A percentile compares a stretch with the other conserved stretches of the same genome.
phyloP scores from a whole-genome alignment of 1,284 basidiomycete genomes.

The Cutaneotrichosporon spelunceum region DNA sequence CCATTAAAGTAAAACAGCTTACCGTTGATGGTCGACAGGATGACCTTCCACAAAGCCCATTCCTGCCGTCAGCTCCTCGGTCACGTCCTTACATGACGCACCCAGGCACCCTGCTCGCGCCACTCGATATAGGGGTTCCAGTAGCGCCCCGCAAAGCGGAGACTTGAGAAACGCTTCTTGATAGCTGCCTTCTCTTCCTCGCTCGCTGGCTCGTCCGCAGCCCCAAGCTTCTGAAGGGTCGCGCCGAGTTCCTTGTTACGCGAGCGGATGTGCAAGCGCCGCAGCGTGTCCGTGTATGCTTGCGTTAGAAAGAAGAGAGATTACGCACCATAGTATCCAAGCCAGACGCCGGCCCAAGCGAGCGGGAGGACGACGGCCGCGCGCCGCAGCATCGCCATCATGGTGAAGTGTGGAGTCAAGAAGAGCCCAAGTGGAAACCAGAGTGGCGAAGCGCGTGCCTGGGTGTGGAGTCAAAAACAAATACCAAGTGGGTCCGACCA shows the following conservation, averaged over 20 bases:
- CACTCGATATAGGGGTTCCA: constrained; percentile 55
- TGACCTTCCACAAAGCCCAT: constrained; percentile 49
- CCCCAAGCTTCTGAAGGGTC: constrained; percentile 23
- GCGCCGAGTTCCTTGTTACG: constrained; percentile 31
- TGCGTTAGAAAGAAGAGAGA: background rate
- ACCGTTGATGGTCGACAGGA: constrained; percentile 44
- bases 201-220: constrained; percentile 30
- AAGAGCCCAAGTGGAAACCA: background rate
- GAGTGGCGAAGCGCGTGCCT: background rate
- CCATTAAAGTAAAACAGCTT: constrained; percentile 45
- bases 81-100: constrained; percentile 20
- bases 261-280: constrained; percentile 40
- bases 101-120: constrained; percentile 56
- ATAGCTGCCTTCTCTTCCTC: constrained; percentile 50
- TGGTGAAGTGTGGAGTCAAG: background rate
- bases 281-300: constrained; percentile 50
- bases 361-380: constrained; percentile 42
- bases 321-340: constrained; percentile 45
- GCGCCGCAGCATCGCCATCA: constrained; percentile 24
- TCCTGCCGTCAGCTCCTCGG: constrained; percentile 28
- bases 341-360: constrained; percentile 46
- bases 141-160: constrained; percentile 45
- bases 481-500: background rate
- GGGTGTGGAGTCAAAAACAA: constrained; percentile 1
- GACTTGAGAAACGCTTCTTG: constrained; percentile 41